Percentiles rank a stretch among this genome's conserved stretches.
phyloP scores from a whole-genome alignment of 129 eudicot genomes.

The Tanacetum coccineum region DNA sequence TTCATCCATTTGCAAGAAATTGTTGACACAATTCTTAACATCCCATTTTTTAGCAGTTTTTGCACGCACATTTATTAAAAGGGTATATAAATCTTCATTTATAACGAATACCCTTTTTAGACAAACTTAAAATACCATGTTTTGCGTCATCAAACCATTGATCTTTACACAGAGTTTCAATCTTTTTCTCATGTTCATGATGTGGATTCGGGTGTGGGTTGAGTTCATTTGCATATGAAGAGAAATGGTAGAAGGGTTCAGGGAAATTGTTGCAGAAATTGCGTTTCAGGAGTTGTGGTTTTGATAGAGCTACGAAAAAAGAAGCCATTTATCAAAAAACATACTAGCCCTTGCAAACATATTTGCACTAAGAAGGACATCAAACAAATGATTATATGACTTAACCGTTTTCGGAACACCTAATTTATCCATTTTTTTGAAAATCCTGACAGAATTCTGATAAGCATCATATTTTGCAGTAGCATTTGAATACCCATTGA shows the following conservation, averaged over 20 bases:
- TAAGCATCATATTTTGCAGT: conserved; percentile 39
- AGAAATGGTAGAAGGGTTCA: background rate
- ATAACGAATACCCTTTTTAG: too few relatives aligned
- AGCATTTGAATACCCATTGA: conserved; percentile 52
- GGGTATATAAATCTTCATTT: too few relatives aligned
- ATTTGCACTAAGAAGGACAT: conserved; percentile 52
- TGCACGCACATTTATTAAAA: too few relatives aligned
- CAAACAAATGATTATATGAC: conserved; percentile 50
- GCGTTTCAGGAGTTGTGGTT: too few relatives aligned
- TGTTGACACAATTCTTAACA: too few relatives aligned
- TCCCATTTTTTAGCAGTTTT: too few relatives aligned
- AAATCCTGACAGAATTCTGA: conserved; percentile 65
- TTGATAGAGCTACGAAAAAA: too few relatives aligned
- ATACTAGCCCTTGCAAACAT: conserved; percentile 62
- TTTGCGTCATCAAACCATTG: too few relatives aligned
- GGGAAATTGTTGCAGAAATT: background rate
- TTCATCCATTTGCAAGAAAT: too few relatives aligned
- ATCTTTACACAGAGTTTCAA: too few relatives aligned
- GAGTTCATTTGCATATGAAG: background rate
- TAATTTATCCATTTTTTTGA: conserved; percentile 61
- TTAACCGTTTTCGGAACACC: conserved; percentile 55
- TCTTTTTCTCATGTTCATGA: too few relatives aligned
- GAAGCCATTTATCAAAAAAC: conserved; percentile 30
- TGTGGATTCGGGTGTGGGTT: background rate
- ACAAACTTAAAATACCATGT: too few relatives aligned